Conservation (phyloP, 345 rosid species). For the Arabis alpina region DNA sequence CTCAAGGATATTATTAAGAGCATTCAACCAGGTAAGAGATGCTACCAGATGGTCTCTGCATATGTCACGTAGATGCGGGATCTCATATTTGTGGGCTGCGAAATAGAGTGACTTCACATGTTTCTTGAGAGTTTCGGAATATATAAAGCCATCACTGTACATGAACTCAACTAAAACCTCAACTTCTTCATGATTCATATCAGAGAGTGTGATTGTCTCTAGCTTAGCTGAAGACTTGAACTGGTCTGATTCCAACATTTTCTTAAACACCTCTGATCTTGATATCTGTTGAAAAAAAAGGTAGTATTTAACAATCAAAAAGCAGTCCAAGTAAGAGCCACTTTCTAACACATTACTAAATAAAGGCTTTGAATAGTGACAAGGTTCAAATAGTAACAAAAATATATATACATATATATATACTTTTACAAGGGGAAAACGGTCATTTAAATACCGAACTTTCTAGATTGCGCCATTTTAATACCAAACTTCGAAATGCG, state of each 20-base stretch:
- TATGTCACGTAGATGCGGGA: background rate
- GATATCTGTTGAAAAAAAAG: background rate
- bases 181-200: slow-evolving; percentile 19
- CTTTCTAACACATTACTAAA: background rate
- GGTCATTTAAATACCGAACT: too few species aligned
- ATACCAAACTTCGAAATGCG: too few species aligned
- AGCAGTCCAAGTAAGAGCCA: background rate
- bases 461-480: too few species aligned
- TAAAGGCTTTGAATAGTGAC: too few species aligned
- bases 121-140: background rate
- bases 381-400: too few species aligned
- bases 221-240: background rate
- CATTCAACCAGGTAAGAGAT: background rate
- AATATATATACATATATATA: too few species aligned
- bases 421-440: too few species aligned
- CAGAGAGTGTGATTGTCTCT: background rate
- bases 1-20: background rate
- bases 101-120: slow-evolving; percentile 17
- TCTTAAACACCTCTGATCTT: slow-evolving; percentile 29
- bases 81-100: slow-evolving; percentile 19
- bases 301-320: too few species aligned
- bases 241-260: slow-evolving; percentile 13
- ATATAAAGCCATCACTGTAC: slow-evolving; percentile 9
- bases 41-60: background rate
- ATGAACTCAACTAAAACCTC: slow-evolving; percentile 31